Percentiles rank a stretch among this genome's conserved stretches.
Conservation (phyloP, 2,329 filamentous ascomycete species). For the Penicillium sclerotigenum region DNA sequence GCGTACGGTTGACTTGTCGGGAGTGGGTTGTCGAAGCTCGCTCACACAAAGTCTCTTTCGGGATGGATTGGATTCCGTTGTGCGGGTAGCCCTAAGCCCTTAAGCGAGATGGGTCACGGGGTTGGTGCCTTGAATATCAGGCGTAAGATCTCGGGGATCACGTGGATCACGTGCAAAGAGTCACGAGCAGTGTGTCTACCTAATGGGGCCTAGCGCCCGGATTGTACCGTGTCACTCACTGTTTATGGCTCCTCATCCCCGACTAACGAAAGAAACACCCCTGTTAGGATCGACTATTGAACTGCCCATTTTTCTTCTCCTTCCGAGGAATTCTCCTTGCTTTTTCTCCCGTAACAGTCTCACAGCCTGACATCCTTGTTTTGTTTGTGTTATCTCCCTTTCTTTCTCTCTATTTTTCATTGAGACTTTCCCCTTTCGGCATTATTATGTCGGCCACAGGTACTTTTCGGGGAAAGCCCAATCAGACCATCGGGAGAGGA, state of each 20-base stretch:
- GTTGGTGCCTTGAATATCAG: neutral
- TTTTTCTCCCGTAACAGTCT: slow-evolving; percentile 15
- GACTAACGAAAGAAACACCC: slow-evolving; percentile 19
- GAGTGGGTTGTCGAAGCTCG: slow-evolving; percentile 40
- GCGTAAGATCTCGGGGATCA: neutral
- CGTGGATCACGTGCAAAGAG: slow-evolving; percentile 11
- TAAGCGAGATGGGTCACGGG: slow-evolving; percentile 39
- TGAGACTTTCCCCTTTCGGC: slow-evolving; percentile 22
- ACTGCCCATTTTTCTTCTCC: slow-evolving; percentile 27
- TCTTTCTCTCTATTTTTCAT: slow-evolving; percentile 10
- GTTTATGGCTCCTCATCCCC: slow-evolving; percentile 19
- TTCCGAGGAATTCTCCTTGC: slow-evolving; percentile 7
- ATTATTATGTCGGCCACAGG: slow-evolving; percentile 57
- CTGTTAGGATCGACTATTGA: slow-evolving; percentile 25
- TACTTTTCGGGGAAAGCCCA: slow-evolving; percentile 58
- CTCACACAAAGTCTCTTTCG: slow-evolving; percentile 32
- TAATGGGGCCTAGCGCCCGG: slow-evolving; percentile 20
- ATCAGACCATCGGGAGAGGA: slow-evolving; percentile 52
- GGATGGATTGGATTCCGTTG: slow-evolving; percentile 38
- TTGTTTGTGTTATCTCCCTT: slow-evolving; percentile 16
- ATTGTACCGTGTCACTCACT: slow-evolving; percentile 17
- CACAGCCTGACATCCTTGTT: slow-evolving; percentile 12
- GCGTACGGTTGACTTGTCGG: slow-evolving; percentile 42
- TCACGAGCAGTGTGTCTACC: slow-evolving; percentile 10
- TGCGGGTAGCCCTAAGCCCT: slow-evolving; percentile 39